A percentile compares a stretch with the other conserved stretches of the same genome.
Conservation (phyloP, 768 basidiomycete species). For the Phaeotremella fagi region DNA sequence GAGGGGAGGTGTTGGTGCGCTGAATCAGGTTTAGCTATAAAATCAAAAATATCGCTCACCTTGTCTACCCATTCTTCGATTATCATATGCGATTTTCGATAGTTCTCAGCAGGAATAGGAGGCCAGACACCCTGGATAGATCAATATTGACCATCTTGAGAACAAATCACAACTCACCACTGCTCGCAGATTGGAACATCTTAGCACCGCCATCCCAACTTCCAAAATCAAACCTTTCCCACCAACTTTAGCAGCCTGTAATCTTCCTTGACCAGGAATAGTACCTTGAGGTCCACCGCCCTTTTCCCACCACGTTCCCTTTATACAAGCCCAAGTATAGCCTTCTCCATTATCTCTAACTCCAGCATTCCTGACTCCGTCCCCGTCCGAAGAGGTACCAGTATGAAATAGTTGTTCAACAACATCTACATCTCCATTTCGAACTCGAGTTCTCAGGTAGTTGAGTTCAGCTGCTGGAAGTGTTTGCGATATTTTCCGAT, state of each 20-base stretch:
- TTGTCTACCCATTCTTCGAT: constrained; percentile 48
- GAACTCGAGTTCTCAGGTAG: constrained; percentile 31
- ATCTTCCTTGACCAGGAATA: constrained; percentile 32
- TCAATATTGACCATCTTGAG: neutral
- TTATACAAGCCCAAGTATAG: constrained; percentile 41
- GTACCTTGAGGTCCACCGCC: constrained; percentile 30
- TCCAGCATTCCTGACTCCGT: constrained; percentile 9
- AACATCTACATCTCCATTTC: constrained; percentile 31
- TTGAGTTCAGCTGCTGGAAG: constrained; percentile 43
- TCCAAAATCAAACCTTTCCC: constrained; percentile 44
- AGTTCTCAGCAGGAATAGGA: constrained; percentile 44
- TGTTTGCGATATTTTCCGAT: constrained; percentile 40
- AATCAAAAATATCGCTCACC: constrained; percentile 19
- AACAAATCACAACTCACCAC: constrained; percentile 31
- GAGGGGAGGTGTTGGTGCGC: constrained; percentile 40
- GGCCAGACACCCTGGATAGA: constrained; percentile 42
- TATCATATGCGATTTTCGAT: constrained; percentile 45
- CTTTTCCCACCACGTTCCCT: constrained; percentile 47
- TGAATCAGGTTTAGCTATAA: constrained; percentile 11
- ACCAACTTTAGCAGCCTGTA: constrained; percentile 10
- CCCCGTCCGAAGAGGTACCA: constrained; percentile 15
- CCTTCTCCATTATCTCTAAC: constrained; percentile 34
- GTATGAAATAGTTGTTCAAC: constrained; percentile 39
- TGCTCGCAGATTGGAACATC: constrained; percentile 44
- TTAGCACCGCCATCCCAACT: constrained; percentile 38